A percentile compares a stretch with the other conserved stretches of the same genome.
Conservation (phyloP, 768 basidiomycete species). For the Sarcomyxa edulis region DNA sequence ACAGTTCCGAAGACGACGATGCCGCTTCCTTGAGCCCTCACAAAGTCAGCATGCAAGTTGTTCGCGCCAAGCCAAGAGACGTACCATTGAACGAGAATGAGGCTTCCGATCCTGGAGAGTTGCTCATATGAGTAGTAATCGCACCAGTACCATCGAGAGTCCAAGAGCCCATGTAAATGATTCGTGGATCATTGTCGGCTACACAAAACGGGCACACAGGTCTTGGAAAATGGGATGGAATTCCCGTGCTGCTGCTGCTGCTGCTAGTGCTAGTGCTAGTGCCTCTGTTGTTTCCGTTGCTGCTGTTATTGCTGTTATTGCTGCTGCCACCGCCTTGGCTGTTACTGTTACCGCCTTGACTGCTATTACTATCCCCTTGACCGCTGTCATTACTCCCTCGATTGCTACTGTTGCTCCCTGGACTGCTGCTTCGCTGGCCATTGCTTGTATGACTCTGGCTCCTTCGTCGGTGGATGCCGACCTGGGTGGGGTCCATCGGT, state of each 20-base stretch:
- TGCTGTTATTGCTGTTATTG: background rate
- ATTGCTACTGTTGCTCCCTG: no score
- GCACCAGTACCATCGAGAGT: slow-evolving; percentile 18
- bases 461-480: no score
- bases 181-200: slow-evolving; percentile 30
- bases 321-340: background rate
- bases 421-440: no score
- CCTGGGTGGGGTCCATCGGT: no score
- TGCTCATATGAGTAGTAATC: slow-evolving; percentile 33
- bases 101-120: slow-evolving; percentile 22
- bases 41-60: background rate
- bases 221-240: no score
- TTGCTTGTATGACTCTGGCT: no score
- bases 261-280: background rate
- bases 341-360: no score
- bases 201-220: slow-evolving; percentile 19
- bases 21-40: slow-evolving; percentile 30
- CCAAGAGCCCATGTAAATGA: slow-evolving; percentile 32
- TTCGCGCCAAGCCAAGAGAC: slow-evolving; percentile 4
- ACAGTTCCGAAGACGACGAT: slow-evolving; percentile 42
- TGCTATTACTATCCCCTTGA: no score
- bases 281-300: background rate
- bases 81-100: slow-evolving; percentile 33
- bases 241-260: background rate
- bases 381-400: no score